These are phyloP conservation scores for Cladosporium austrohemisphaericum DNA, from an alignment of 2,329 filamentous ascomycete genomes.

Conservation along the genomic window DNA sequence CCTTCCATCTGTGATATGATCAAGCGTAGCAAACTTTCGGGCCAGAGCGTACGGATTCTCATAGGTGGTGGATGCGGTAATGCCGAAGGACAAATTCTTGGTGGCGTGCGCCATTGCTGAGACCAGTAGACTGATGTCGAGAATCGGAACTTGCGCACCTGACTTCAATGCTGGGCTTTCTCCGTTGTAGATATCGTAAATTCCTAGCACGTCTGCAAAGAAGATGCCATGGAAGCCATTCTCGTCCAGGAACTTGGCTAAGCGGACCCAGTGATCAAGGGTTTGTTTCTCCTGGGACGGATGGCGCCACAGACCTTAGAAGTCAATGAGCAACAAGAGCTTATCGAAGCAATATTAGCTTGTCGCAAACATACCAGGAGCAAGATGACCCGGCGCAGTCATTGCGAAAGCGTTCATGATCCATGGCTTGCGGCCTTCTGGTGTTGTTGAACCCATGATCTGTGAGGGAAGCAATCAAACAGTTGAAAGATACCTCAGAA, in stretches of 20 bases:
- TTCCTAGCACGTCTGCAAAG: slow-evolving; percentile 49
- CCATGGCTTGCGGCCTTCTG: slow-evolving; percentile 32
- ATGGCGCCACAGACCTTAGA: slow-evolving; percentile 30
- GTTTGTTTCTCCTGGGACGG: slow-evolving; percentile 38
- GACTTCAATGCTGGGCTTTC: slow-evolving; percentile 51
- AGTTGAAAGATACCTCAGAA: neutral
- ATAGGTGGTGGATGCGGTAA: slow-evolving; percentile 38
- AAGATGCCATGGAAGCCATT: slow-evolving; percentile 51
- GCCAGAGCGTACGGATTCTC: slow-evolving; percentile 36
- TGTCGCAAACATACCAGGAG: slow-evolving; percentile 37
- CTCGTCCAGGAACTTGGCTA: slow-evolving; percentile 47
- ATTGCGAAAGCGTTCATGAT: slow-evolving; percentile 49
- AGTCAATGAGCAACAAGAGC: slow-evolving; percentile 1
- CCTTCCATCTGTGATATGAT: slow-evolving; percentile 37
- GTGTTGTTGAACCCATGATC: neutral
- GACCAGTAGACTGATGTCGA: slow-evolving; percentile 46
- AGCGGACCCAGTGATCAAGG: slow-evolving; percentile 45
- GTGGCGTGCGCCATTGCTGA: slow-evolving; percentile 46
- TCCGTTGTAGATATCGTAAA: slow-evolving; percentile 46
- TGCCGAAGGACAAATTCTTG: slow-evolving; percentile 39
- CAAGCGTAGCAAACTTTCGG: slow-evolving; percentile 34
- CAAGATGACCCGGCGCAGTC: slow-evolving; percentile 45
- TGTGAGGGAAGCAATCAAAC: neutral
- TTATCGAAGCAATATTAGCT: neutral
- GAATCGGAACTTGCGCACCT: slow-evolving; percentile 65